phyloP scores from a whole-genome alignment of 2,329 filamentous ascomycete species.

The Atkinsonella hypoxylon region DNA sequence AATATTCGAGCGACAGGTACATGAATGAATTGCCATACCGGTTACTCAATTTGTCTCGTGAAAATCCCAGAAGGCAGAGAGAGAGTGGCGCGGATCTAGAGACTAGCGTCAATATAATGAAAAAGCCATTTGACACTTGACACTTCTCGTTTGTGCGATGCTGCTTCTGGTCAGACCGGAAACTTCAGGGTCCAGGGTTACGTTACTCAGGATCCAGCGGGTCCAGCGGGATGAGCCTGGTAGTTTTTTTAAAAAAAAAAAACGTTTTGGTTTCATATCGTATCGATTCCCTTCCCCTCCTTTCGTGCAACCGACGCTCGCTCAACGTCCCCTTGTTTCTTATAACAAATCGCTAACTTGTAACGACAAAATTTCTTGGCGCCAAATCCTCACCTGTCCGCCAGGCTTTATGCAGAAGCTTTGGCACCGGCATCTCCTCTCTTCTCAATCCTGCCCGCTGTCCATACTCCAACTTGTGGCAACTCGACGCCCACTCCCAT shows the following conservation, averaged over 20 bases:
- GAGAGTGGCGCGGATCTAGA: too few relatives aligned
- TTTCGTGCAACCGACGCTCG: too few relatives aligned
- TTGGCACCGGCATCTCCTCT: neutral
- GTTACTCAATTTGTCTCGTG: neutral
- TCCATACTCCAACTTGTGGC: neutral
- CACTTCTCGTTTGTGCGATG: too few relatives aligned
- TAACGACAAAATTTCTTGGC: neutral
- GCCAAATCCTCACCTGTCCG: neutral
- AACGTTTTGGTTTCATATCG: too few relatives aligned
- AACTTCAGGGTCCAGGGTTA: neutral
- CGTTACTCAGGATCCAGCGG: neutral
- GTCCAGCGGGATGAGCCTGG: too few relatives aligned
- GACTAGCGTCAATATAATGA: too few relatives aligned
- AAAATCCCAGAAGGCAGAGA: neutral
- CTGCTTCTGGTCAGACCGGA: too few relatives aligned
- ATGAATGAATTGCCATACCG: neutral
- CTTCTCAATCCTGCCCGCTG: neutral
- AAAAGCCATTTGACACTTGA: too few relatives aligned
- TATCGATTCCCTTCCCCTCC: too few relatives aligned
- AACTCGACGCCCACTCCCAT: neutral
- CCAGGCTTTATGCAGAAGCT: constrained; percentile 1
- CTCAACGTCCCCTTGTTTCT: neutral
- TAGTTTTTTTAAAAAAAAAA: too few relatives aligned
- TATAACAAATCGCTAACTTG: neutral
- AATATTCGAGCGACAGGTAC: constrained; percentile 1